Evolutionary conservation across 2,329 filamentous ascomycete genomes (phyloP).

Genomic region (Pestalotiopsis sp.): DNA sequence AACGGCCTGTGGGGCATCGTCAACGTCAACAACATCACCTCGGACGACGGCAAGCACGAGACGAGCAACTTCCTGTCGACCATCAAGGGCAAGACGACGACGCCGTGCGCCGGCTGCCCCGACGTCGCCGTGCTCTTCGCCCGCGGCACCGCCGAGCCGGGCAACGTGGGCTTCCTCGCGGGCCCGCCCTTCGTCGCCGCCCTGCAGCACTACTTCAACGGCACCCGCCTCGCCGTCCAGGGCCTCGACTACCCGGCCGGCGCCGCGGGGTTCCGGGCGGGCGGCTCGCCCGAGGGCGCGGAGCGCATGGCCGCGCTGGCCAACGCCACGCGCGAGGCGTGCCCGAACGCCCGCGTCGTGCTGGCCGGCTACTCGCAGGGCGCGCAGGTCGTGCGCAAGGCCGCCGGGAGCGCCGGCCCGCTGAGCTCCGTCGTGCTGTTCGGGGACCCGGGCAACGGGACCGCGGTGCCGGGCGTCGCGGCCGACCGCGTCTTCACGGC

Average conservation of each 20-base stretch:
- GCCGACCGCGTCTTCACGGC: slow-evolving; percentile 18
- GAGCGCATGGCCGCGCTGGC: slow-evolving; percentile 9
- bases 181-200: slow-evolving; percentile 26
- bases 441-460: slow-evolving; percentile 26
- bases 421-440: slow-evolving; percentile 26
- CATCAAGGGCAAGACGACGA: background rate
- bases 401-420: slow-evolving; percentile 14
- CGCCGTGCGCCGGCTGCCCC: slow-evolving; percentile 12
- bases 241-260: slow-evolving; percentile 28
- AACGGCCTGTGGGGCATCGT: slow-evolving; percentile 14
- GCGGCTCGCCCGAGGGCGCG: slow-evolving; percentile 23
- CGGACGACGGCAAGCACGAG: slow-evolving; percentile 6
- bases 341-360: slow-evolving; percentile 41
- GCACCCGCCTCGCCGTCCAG: slow-evolving; percentile 21
- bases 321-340: slow-evolving; percentile 29
- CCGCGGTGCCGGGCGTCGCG: slow-evolving; percentile 16
- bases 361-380: slow-evolving; percentile 40
- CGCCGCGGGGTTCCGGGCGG: slow-evolving; percentile 21
- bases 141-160: slow-evolving; percentile 27
- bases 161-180: slow-evolving; percentile 26
- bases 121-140: slow-evolving; percentile 28
- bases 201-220: slow-evolving; percentile 15
- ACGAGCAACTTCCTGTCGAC: background rate
- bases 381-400: slow-evolving; percentile 29
- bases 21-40: slow-evolving; percentile 11